Conservation (phyloP, 352 stramenopile species). For the Pythium biforme region DNA sequence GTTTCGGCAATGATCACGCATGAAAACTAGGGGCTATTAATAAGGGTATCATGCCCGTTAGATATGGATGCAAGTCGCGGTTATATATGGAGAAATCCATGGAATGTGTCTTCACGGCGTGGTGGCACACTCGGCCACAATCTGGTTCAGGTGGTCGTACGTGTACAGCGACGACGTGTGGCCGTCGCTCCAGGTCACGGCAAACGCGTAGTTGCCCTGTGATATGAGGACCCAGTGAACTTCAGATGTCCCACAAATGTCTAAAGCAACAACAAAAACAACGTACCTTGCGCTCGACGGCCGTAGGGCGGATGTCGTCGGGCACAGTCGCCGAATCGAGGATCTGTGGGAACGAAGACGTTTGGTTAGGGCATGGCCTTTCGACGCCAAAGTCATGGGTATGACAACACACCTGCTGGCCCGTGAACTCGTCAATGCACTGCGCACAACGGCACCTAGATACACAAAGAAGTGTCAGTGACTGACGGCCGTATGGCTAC, state of each 20-base stretch:
- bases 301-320: slow-evolving; percentile 78
- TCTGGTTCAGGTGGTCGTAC: slow-evolving; percentile 82
- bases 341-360: slow-evolving; percentile 42
- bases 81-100: slow-evolving; percentile 12
- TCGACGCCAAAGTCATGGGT: slow-evolving; percentile 43
- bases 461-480: neutral
- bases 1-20: neutral
- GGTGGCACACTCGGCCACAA: slow-evolving; percentile 44
- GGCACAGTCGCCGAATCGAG: slow-evolving; percentile 67
- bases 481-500: no score
- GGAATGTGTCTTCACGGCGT: neutral
- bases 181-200: slow-evolving; percentile 97
- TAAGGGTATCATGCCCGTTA: neutral
- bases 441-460: slow-evolving; percentile 77
- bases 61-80: slow-evolving; percentile 1
- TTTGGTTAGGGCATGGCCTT: neutral
- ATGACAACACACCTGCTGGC: slow-evolving; percentile 61
- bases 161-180: slow-evolving; percentile 97
- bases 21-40: neutral
- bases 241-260: neutral
- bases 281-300: slow-evolving; percentile 78
- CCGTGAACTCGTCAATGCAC: slow-evolving; percentile 88
- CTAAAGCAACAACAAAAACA: no score
- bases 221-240: slow-evolving; percentile 10
- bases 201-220: slow-evolving; percentile 96